phyloP scores from a whole-genome alignment of 192 early-diverging fungal genomes.

The Tieghemiomyces parasiticus region DNA sequence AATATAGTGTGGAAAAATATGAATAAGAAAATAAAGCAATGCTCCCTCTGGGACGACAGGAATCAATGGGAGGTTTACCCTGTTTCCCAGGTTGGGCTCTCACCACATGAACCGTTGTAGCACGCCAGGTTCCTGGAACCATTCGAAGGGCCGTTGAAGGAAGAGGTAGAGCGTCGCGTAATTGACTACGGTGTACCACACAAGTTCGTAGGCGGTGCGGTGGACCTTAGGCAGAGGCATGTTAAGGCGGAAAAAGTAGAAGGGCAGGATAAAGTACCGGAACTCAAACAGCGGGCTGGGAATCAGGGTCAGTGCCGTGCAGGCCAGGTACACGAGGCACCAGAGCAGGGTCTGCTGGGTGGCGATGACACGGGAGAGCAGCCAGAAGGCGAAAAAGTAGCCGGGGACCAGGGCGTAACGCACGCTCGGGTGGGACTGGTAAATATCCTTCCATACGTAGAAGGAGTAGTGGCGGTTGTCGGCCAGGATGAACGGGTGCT shows the following conservation, averaged over 20 bases:
- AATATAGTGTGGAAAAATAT: no score
- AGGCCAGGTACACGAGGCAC: slow-evolving; percentile 32
- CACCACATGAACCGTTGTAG: slow-evolving; percentile 93
- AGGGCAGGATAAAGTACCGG: slow-evolving; percentile 88
- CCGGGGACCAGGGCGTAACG: slow-evolving; percentile 47
- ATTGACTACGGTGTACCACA: slow-evolving; percentile 43
- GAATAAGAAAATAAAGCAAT: no score
- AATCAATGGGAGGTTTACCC: no score
- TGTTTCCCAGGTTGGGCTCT: no score
- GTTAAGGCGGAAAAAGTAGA: slow-evolving; percentile 54
- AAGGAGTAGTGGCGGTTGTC: slow-evolving; percentile 96
- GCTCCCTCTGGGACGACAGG: no score
- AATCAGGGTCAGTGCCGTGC: slow-evolving; percentile 48
- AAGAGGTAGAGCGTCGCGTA: slow-evolving; percentile 58
- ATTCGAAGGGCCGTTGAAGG: slow-evolving; percentile 54
- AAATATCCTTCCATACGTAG: slow-evolving; percentile 82
- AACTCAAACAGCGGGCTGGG: slow-evolving; percentile 92
- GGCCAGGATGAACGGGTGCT: slow-evolving; percentile 84
- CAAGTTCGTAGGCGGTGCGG: slow-evolving; percentile 19
- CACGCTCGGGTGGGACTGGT: slow-evolving; percentile 30
- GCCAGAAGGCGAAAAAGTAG: slow-evolving; percentile 37
- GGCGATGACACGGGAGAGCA: slow-evolving; percentile 19
- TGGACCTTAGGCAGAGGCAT: slow-evolving; percentile 20
- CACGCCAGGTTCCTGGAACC: slow-evolving; percentile 47
- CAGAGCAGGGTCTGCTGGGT: slow-evolving; percentile 32